Evolutionary conservation across 164 flowering plant species (phyloP), one percentile per base, ranked within the genome.

Genomic region (Platanus orientalis): DNA sequence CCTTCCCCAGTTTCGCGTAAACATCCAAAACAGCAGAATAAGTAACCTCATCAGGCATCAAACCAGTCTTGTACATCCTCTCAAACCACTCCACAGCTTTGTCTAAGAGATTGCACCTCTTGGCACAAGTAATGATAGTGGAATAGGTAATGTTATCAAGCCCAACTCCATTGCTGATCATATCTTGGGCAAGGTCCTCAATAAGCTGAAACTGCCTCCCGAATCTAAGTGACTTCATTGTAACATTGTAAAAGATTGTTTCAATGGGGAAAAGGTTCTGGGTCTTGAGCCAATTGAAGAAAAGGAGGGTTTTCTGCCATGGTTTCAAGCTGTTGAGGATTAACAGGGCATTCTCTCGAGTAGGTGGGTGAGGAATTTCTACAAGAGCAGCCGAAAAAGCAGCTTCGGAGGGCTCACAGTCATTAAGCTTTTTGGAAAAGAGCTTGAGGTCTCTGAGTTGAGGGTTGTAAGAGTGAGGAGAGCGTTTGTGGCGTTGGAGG

Each of bases 21-120:
- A 91, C 95, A 80, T 94, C 97, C 51, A 94, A 68, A 58, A 89
- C 70, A 57, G 92, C 92, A 52, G 95, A 94, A 58, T 89, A 94
- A 24, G 97, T 94, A 12, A 94, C 96, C 73, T 94, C 97, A 75
- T 90, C 98, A 54, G 98, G 98, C 91, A 89, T 85, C 64, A 88
- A 63, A 28, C 96, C 96, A 29, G 92, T 88, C 58, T 77, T 81
- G 61, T 91, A 91, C 96, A 94, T 91, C 72, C 83, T 83, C 75
- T 91, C 97, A 74, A 91, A 94, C 99, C 99, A 94, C 69, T 85
- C 87, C 42, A 89, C 75, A 9, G 97, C 96, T 73, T 88, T 85
- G 27, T 91, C 96, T 70, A 80, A 88, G 26, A 60, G 73, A 54
- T 60, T 59, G 45, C 89, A 85, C 70, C 82, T 83, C 63, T 88